Conservation (phyloP, 1,284 basidiomycete genomes). For the Cryptococcus hybrid region DNA sequence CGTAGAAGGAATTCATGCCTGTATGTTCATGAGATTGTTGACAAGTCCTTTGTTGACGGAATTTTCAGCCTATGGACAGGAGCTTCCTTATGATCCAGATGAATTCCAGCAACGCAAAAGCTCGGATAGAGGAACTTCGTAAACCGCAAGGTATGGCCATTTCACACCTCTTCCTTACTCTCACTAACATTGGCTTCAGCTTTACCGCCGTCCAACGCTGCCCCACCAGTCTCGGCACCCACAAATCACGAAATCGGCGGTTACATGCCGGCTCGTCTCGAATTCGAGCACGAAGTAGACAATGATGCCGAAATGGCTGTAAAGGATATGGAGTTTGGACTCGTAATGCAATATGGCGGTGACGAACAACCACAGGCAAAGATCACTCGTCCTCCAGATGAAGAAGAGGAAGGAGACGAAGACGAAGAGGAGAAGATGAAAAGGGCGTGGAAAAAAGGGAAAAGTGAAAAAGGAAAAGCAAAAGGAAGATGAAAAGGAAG, state of each 20-base stretch:
- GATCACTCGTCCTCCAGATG: constrained; percentile 28
- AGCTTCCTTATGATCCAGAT: constrained; percentile 71
- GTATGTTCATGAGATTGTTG: constrained; percentile 56
- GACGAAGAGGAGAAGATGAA: constrained; percentile 34
- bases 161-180: not conserved
- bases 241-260: constrained; percentile 91
- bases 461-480: constrained; percentile 38
- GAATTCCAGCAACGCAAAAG: constrained; percentile 84
- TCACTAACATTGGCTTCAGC: constrained; percentile 20
- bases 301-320: constrained; percentile 94
- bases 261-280: constrained; percentile 92
- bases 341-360: constrained; percentile 81
- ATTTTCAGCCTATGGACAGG: constrained; percentile 61
- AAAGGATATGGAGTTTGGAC: constrained; percentile 94
- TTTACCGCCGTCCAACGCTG: constrained; percentile 51
- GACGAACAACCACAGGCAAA: constrained; percentile 65
- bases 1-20: constrained; percentile 55
- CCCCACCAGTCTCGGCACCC: constrained; percentile 86
- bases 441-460: constrained; percentile 21
- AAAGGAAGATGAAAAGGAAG: constrained; percentile 49
- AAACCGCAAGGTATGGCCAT: constrained; percentile 50
- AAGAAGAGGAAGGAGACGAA: constrained; percentile 34
- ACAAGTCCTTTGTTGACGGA: not conserved
- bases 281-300: constrained; percentile 96
- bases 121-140: constrained; percentile 66